These are phyloP conservation scores for Mariannaea sp. DNA, from an alignment of 2,329 filamentous ascomycete genomes.

Conservation along the genomic window DNA sequence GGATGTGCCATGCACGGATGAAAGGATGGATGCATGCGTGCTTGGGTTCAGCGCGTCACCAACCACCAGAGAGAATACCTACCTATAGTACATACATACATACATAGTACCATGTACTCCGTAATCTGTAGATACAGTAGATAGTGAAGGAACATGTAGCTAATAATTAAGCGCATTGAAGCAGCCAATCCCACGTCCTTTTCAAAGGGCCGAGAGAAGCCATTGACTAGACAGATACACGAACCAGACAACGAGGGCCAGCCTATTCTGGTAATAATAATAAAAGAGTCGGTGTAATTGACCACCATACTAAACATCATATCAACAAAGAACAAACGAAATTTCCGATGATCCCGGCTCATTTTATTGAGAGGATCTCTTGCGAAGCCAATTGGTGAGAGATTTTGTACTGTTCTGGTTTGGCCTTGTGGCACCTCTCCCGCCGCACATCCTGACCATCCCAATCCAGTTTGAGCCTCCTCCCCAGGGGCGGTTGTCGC, in stretches of 20 bases:
- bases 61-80: no score
- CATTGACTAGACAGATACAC: not conserved
- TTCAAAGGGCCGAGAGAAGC: not conserved
- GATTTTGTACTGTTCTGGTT: constrained; percentile 12
- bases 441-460: constrained; percentile 26
- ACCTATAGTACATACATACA: no score
- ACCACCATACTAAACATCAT: not conserved
- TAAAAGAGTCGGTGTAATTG: not conserved
- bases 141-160: no score
- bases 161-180: no score
- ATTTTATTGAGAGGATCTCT: not conserved
- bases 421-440: constrained; percentile 15
- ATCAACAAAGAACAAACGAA: constrained; percentile 1
- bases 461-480: constrained; percentile 22
- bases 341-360: constrained; percentile 16
- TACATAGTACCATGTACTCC: no score
- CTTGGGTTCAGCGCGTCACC: no score
- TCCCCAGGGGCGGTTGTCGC: constrained; percentile 23
- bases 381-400: constrained; percentile 10
- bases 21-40: constrained; percentile 8
- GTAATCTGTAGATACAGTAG: no score
- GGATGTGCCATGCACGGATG: constrained; percentile 9
- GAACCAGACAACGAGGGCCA: not conserved
- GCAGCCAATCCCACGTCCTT: not conserved
- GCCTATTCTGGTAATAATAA: not conserved